Evolutionary conservation across 2,329 filamentous ascomycete species (phyloP).

Genomic region (Pestalotiopsis sp.): DNA sequence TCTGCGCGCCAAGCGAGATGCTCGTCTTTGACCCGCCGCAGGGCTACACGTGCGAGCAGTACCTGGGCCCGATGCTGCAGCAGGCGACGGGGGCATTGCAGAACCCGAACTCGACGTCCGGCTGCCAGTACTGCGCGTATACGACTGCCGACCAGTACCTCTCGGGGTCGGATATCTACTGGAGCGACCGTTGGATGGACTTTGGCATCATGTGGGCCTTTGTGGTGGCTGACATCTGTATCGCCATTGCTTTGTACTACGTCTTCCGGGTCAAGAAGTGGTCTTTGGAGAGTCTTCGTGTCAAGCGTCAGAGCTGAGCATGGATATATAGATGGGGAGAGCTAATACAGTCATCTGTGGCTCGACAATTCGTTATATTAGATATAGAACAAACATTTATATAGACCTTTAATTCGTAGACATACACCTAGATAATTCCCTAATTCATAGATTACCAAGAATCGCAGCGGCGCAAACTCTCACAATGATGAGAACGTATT

Average conservation of each 20-base stretch:
- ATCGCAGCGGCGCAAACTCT: too few species aligned
- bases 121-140: slow-evolving; percentile 60
- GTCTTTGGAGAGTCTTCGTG: neutral
- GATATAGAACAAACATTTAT: too few species aligned
- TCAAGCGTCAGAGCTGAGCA: neutral
- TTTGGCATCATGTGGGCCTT: slow-evolving; percentile 66
- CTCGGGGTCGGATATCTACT: slow-evolving; percentile 50
- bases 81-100: slow-evolving; percentile 51
- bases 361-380: too few species aligned
- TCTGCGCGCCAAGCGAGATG: slow-evolving; percentile 71
- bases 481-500: neutral
- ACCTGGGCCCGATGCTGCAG: slow-evolving; percentile 54
- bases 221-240: slow-evolving; percentile 58
- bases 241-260: slow-evolving; percentile 60
- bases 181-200: slow-evolving; percentile 67
- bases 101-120: slow-evolving; percentile 46
- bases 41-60: slow-evolving; percentile 62
- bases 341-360: too few species aligned
- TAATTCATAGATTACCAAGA: too few species aligned
- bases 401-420: too few species aligned
- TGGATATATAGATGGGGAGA: neutral
- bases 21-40: slow-evolving; percentile 65
- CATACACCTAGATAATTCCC: too few species aligned
- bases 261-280: slow-evolving; percentile 40
- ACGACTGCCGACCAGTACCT: slow-evolving; percentile 57